phyloP scores from a whole-genome alignment of 177 flowering plant genomes.

The Vitis hybrid region DNA sequence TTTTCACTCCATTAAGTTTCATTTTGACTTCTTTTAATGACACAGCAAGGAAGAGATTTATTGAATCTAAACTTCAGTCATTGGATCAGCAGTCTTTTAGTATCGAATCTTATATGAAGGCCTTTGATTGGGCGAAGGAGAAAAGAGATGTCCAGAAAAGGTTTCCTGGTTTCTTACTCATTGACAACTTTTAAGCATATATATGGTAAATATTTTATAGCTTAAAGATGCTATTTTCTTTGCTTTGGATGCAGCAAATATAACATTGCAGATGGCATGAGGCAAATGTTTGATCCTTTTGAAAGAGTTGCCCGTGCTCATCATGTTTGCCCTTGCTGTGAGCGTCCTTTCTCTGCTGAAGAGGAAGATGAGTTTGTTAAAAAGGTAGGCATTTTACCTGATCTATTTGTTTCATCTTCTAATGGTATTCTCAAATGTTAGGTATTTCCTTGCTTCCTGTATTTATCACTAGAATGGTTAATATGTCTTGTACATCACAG shows the following conservation, averaged over 20 bases:
- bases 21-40: background rate
- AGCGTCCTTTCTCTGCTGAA: slow-evolving; percentile 83
- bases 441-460: background rate
- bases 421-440: background rate
- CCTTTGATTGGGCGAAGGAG: slow-evolving; percentile 62
- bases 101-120: slow-evolving; percentile 63
- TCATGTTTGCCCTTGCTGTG: slow-evolving; percentile 96
- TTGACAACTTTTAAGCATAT: background rate
- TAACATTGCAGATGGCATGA: slow-evolving; percentile 88
- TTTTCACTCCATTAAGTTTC: background rate
- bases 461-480: slow-evolving; percentile 2
- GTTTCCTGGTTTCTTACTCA: slow-evolving; percentile 28
- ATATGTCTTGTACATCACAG: slow-evolving; percentile 40
- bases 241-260: slow-evolving; percentile 63
- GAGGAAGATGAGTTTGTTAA: slow-evolving; percentile 94
- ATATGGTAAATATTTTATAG: background rate
- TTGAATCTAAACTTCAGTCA: slow-evolving; percentile 71
- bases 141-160: slow-evolving; percentile 83
- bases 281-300: slow-evolving; percentile 93
- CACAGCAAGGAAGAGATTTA: slow-evolving; percentile 76
- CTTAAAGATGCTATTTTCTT: background rate
- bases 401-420: background rate
- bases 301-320: slow-evolving; percentile 90
- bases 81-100: slow-evolving; percentile 49
- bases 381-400: slow-evolving; percentile 48